These are phyloP conservation scores for Eleusine coracana DNA, from an alignment of 176 grass and related monocot genomes.

Conservation along the genomic window DNA sequence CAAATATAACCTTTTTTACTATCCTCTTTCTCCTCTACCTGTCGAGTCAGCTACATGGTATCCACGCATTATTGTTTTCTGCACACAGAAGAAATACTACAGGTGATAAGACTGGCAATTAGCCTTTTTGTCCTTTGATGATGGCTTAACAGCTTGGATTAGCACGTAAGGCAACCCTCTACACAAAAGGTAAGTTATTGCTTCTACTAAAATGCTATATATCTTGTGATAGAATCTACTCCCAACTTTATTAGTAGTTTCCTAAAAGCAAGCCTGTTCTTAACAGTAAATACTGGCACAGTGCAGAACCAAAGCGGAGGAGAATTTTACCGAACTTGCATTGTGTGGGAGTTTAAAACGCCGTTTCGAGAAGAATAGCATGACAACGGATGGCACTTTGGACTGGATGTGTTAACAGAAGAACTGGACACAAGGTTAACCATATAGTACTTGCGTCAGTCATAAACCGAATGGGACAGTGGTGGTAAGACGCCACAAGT, in stretches of 20 bases:
- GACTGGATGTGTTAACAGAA: no score
- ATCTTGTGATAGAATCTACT: not conserved
- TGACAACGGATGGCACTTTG: no score
- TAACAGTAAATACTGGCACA: not conserved
- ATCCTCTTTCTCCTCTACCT: not conserved
- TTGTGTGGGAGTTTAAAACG: no score
- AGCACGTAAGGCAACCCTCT: not conserved
- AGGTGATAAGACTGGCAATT: constrained; percentile 19
- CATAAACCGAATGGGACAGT: no score
- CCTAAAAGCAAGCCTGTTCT: not conserved
- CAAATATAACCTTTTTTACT: not conserved
- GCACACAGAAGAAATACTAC: not conserved
- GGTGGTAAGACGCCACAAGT: no score
- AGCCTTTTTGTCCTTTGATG: constrained; percentile 12
- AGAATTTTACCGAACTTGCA: no score
- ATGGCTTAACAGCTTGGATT: constrained; percentile 32
- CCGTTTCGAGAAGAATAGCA: no score
- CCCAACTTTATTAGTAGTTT: constrained; percentile 27
- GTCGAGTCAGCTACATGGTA: not conserved
- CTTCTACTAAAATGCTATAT: not conserved
- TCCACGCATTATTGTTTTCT: not conserved
- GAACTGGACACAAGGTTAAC: no score
- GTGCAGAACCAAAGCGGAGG: no score
- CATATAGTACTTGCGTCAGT: no score
- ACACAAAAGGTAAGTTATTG: constrained; percentile 6